These are phyloP conservation scores for Cyclotella sp. DNA, from an alignment of 108 stramenopile species.

Conservation along the genomic window DNA sequence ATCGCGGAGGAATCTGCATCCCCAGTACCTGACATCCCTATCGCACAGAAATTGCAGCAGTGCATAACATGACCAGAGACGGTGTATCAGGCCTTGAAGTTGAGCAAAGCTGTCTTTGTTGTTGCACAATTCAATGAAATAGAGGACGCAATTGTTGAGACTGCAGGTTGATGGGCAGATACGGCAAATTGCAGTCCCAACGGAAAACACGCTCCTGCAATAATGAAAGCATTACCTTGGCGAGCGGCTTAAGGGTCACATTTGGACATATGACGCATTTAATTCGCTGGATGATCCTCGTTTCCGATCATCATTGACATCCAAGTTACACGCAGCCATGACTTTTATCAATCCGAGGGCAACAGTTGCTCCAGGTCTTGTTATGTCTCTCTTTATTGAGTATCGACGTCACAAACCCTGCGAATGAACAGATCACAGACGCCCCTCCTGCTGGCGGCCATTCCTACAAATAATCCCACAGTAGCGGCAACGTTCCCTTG, in stretches of 20 bases:
- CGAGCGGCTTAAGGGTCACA: slow-evolving; percentile 89
- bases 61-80: slow-evolving; percentile 90
- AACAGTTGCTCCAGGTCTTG: too few species aligned
- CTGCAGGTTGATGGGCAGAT: slow-evolving; percentile 81
- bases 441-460: slow-evolving; percentile 94
- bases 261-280: slow-evolving; percentile 44
- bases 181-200: slow-evolving; percentile 94
- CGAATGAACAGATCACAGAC: slow-evolving; percentile 89
- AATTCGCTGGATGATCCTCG: slow-evolving; percentile 1
- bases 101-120: slow-evolving; percentile 65
- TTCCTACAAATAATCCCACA: slow-evolving; percentile 93
- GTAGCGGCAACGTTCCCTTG: slow-evolving; percentile 95
- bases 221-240: slow-evolving; percentile 90
- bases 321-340: slow-evolving; percentile 17
- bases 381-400: too few species aligned
- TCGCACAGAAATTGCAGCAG: slow-evolving; percentile 85
- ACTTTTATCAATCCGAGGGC: slow-evolving; percentile 77
- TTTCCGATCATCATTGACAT: slow-evolving; percentile 16
- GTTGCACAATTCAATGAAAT: slow-evolving; percentile 80
- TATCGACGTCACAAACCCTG: too few species aligned
- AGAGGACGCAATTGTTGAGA: slow-evolving; percentile 71
- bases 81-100: slow-evolving; percentile 81
- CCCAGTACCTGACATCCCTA: slow-evolving; percentile 97
- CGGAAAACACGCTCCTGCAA: slow-evolving; percentile 94
- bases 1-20: slow-evolving; percentile 89